Conservation (phyloP, 257 asterid genomes). For the Rehmannia glutinosa region DNA sequence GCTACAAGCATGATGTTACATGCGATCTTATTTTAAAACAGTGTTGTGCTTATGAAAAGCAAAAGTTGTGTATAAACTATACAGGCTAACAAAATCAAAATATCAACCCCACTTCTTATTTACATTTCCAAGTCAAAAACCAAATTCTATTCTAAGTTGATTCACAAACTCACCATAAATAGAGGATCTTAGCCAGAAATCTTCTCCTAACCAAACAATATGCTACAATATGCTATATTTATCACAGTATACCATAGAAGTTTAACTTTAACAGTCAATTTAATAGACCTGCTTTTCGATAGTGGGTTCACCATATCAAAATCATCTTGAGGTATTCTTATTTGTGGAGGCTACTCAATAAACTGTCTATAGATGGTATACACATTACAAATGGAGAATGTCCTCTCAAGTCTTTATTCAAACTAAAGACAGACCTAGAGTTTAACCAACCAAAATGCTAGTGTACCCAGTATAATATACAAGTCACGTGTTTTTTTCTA, state of each 20-base stretch:
- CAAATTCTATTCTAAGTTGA: neutral
- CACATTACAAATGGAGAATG: neutral
- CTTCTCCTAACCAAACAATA: neutral
- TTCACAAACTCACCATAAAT: neutral
- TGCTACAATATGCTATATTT: neutral
- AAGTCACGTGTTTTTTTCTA: neutral
- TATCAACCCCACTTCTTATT: neutral
- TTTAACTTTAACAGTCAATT: neutral
- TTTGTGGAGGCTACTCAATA: neutral
- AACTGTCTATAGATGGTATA: neutral
- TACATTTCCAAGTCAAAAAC: neutral
- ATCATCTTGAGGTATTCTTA: neutral
- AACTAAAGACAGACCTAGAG: neutral
- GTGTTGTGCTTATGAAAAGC: neutral
- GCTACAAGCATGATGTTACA: conserved; percentile 18
- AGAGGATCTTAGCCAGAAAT: neutral
- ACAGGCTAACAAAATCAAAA: conserved; percentile 2
- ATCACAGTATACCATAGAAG: neutral
- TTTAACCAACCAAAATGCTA: neutral
- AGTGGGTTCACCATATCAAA: neutral
- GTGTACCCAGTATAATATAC: neutral
- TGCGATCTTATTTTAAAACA: neutral
- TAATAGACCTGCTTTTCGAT: neutral
- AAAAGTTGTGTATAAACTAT: conserved; percentile 3
- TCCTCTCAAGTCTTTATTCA: neutral